phyloP scores from a whole-genome alignment of 257 asterid genomes.

The Gentiana dahurica region DNA sequence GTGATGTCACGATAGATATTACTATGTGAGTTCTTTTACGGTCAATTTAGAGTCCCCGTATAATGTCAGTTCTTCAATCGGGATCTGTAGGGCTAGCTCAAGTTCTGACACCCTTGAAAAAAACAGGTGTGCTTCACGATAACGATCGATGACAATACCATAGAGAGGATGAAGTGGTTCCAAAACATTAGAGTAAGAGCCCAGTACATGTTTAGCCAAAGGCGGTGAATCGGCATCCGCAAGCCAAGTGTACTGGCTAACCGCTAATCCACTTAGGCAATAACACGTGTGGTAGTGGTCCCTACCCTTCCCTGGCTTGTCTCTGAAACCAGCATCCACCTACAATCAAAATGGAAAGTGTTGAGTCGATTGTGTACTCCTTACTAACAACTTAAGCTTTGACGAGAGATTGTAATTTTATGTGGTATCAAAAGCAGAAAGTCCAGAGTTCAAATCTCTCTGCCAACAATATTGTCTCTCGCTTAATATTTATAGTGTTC shows the following conservation, averaged over 20 bases:
- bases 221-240: conserved; percentile 48
- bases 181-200: conserved; percentile 65
- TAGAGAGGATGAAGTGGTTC: conserved; percentile 78
- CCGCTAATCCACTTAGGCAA: conserved; percentile 84
- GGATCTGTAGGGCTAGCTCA: too few relatives aligned
- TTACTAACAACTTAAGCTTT: too few relatives aligned
- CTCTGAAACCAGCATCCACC: conserved; percentile 91
- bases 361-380: too few relatives aligned
- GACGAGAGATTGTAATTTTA: too few relatives aligned
- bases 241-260: conserved; percentile 47
- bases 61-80: too few relatives aligned
- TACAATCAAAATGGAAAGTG: conserved; percentile 19
- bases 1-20: too few relatives aligned
- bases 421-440: too few relatives aligned
- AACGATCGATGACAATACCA: conserved; percentile 59
- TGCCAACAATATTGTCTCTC: too few relatives aligned
- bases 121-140: conserved; percentile 50
- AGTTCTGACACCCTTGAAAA: conserved; percentile 12
- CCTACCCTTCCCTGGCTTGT: conserved; percentile 84
- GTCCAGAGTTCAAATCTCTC: too few relatives aligned
- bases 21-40: too few relatives aligned
- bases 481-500: too few relatives aligned
- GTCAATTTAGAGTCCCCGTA: too few relatives aligned
- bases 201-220: conserved; percentile 50
- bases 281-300: conserved; percentile 94